Conservation (phyloP, 257 asterid species). For the Apocynum venetum region DNA sequence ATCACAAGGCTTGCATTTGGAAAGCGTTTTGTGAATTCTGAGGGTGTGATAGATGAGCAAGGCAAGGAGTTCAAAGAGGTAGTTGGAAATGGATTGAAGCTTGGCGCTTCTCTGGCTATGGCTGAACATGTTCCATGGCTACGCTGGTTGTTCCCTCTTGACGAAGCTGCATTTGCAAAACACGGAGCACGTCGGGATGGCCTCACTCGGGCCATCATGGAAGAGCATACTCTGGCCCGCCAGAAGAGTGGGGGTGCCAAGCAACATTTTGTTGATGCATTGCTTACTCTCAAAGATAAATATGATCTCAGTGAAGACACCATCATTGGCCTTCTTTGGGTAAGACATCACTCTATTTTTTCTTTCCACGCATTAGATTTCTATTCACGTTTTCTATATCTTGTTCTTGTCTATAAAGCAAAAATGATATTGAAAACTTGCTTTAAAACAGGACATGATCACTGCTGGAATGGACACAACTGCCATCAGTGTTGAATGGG, state of each 20-base stretch:
- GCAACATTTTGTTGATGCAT: conserved; percentile 74
- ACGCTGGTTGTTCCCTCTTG: conserved; percentile 50
- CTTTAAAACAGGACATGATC: conserved; percentile 61
- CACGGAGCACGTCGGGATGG: conserved; percentile 42
- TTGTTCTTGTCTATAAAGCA: too few relatives aligned
- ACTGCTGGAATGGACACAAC: conserved; percentile 90
- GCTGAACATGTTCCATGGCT: conserved; percentile 62
- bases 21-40: conserved; percentile 58
- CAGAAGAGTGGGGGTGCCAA: conserved; percentile 57
- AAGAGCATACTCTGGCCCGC: conserved; percentile 69
- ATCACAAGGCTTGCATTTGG: conserved; percentile 79
- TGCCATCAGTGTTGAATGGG: conserved; percentile 78
- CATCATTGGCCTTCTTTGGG: conserved; percentile 79
- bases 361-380: too few relatives aligned
- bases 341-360: conserved; percentile 13
- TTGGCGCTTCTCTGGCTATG: conserved; percentile 49
- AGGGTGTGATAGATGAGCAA: conserved; percentile 54
- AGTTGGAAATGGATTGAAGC: conserved; percentile 42
- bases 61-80: conserved; percentile 73
- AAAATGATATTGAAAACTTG: not conserved
- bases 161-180: conserved; percentile 39
- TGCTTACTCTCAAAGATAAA: conserved; percentile 67
- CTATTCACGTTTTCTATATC: too few relatives aligned
- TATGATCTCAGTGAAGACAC: conserved; percentile 72
- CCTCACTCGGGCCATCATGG: conserved; percentile 69